These are phyloP conservation scores for Escallonia rubra DNA, from an alignment of 129 eudicot genomes.

Conservation along the genomic window DNA sequence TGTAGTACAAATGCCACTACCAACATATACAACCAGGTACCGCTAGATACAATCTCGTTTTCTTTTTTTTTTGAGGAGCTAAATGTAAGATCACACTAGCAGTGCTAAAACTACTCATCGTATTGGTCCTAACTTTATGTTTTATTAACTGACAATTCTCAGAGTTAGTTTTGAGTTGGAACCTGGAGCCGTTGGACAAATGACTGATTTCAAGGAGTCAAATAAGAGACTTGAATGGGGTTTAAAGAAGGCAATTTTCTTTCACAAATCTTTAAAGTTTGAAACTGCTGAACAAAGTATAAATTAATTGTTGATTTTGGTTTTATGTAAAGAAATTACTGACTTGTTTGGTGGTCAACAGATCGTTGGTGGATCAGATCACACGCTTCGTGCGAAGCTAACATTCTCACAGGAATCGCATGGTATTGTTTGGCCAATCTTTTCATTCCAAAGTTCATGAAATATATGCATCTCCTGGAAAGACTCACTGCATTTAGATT, in stretches of 20 bases:
- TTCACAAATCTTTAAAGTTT: background rate
- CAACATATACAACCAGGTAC: slow-evolving; percentile 79
- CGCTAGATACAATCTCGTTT: background rate
- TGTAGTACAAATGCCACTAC: slow-evolving; percentile 83
- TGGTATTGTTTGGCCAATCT: slow-evolving; percentile 41
- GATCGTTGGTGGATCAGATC: slow-evolving; percentile 98
- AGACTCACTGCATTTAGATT: background rate
- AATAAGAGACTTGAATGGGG: slow-evolving; percentile 85
- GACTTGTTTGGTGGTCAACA: slow-evolving; percentile 24
- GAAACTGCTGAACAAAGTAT: background rate
- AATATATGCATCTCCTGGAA: no score
- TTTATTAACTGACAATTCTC: slow-evolving; percentile 7
- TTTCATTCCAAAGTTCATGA: background rate
- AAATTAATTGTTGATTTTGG: background rate
- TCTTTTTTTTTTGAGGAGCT: no score
- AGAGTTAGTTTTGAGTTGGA: slow-evolving; percentile 95
- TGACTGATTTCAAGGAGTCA: slow-evolving; percentile 81
- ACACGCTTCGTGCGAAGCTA: slow-evolving; percentile 89
- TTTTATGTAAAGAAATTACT: slow-evolving; percentile 18
- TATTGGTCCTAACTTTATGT: background rate
- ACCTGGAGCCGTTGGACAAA: slow-evolving; percentile 84
- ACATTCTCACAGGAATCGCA: slow-evolving; percentile 90
- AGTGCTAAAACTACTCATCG: background rate
- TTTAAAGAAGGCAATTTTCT: slow-evolving; percentile 63
- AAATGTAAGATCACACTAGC: background rate